A percentile compares a stretch with the other conserved stretches of the same genome.
These are phyloP conservation scores for Chenopodium formosanum DNA, from an alignment of 148 eudicot species.

Conservation along the genomic window DNA sequence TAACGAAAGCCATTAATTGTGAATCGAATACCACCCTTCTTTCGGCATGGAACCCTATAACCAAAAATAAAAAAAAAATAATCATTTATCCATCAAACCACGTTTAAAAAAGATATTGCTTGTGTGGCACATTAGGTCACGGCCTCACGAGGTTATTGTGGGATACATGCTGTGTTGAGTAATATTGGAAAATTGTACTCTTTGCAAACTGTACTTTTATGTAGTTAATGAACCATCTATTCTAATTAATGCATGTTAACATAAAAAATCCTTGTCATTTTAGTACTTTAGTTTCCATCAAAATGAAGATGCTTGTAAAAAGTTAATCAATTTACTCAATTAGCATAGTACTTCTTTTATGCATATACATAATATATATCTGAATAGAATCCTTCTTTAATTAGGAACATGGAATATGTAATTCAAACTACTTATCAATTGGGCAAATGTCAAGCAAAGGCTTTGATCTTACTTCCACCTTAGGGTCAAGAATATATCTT, in stretches of 20 bases:
- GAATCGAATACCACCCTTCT: constrained; percentile 73
- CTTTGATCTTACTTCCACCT: not conserved
- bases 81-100: too few relatives aligned
- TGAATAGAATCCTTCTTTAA: not conserved
- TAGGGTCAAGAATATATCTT: not conserved
- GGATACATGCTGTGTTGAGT: too few relatives aligned
- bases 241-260: too few relatives aligned
- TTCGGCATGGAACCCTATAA: constrained; percentile 73
- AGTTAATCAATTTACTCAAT: too few relatives aligned
- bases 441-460: not conserved
- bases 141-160: not conserved
- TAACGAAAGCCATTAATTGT: constrained; percentile 84
- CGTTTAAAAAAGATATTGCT: too few relatives aligned
- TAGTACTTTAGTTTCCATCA: too few relatives aligned
- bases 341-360: not conserved
- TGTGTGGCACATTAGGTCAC: not conserved
- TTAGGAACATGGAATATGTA: not conserved
- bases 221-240: too few relatives aligned
- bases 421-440: not conserved
- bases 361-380: not conserved
- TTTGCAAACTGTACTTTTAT: too few relatives aligned
- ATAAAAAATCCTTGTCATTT: too few relatives aligned
- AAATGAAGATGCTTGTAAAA: too few relatives aligned
- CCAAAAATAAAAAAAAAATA: not conserved
- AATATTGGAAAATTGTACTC: too few relatives aligned